Evolutionary conservation across 352 stramenopile genomes (phyloP).

Genomic region (Phytophthora macrochlamydospora): DNA sequence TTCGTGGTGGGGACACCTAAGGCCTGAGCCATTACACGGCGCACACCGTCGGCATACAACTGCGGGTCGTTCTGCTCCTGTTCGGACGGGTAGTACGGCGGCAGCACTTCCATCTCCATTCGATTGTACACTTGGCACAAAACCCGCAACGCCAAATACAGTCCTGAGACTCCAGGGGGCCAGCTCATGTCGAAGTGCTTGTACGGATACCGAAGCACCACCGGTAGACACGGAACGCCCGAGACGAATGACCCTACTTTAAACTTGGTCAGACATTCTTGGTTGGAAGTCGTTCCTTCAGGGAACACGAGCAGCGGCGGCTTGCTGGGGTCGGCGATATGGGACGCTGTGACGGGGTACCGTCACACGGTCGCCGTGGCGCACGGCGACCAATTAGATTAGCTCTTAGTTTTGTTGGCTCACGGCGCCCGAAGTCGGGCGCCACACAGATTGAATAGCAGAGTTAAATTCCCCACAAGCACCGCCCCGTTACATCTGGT

Average conservation of each 20-base stretch:
- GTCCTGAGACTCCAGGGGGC: slow-evolving; percentile 54
- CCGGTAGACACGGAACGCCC: slow-evolving; percentile 56
- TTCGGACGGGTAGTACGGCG: slow-evolving; percentile 52
- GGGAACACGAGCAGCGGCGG: slow-evolving; percentile 77
- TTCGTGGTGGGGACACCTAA: slow-evolving; percentile 66
- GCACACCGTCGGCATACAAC: slow-evolving; percentile 66
- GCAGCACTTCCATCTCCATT: slow-evolving; percentile 64
- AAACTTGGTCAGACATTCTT: slow-evolving; percentile 74
- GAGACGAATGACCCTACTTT: slow-evolving; percentile 77
- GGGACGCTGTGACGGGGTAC: slow-evolving; percentile 41
- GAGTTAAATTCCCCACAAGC: no score
- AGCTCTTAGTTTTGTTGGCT: no score
- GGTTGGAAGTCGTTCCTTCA: slow-evolving; percentile 77
- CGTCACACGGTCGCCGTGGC: no score
- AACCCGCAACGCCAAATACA: slow-evolving; percentile 62
- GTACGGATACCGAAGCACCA: slow-evolving; percentile 74
- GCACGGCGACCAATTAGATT: no score
- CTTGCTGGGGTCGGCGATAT: slow-evolving; percentile 44
- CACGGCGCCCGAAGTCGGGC: no score
- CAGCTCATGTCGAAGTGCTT: slow-evolving; percentile 79
- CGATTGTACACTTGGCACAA: slow-evolving; percentile 77
- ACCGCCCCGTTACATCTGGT: no score
- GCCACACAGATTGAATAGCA: no score
- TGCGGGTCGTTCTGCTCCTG: slow-evolving; percentile 48
- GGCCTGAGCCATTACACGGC: slow-evolving; percentile 55